A percentile compares a stretch with the other conserved stretches of the same genome.
Conservation (phyloP, 2,329 filamentous ascomycete species). For the Emmonsiellopsis sp. region DNA sequence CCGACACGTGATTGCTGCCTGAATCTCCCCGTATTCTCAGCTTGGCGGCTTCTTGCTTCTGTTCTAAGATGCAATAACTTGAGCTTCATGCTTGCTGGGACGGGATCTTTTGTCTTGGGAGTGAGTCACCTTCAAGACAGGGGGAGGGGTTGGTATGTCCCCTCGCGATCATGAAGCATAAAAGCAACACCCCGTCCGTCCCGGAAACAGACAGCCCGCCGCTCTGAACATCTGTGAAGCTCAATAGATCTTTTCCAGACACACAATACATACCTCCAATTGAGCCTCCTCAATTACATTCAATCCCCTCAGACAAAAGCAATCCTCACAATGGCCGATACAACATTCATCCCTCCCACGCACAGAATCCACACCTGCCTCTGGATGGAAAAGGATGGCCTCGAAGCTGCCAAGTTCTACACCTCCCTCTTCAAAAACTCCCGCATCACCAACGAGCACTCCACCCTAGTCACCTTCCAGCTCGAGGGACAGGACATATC, state of each 20-base stretch:
- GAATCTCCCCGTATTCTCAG: background rate
- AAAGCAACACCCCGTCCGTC: background rate
- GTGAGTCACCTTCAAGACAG: background rate
- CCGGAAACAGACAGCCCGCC: background rate
- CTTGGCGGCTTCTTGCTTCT: background rate
- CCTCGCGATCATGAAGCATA: background rate
- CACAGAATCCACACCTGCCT: slow-evolving; percentile 15
- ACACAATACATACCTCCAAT: background rate
- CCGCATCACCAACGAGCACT: slow-evolving; percentile 21
- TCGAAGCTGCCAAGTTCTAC: slow-evolving; percentile 17
- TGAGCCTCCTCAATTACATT: background rate
- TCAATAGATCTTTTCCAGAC: too few relatives aligned
- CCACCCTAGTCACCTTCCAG: slow-evolving; percentile 28
- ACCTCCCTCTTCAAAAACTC: slow-evolving; percentile 16
- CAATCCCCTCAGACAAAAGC: background rate
- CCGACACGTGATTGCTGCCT: slow-evolving; percentile 1
- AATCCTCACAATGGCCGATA: background rate
- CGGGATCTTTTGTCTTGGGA: background rate
- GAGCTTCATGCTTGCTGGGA: background rate
- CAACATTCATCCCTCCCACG: background rate
- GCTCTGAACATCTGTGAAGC: too few relatives aligned
- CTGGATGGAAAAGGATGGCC: slow-evolving; percentile 16
- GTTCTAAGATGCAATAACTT: background rate
- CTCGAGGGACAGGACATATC: slow-evolving; percentile 33
- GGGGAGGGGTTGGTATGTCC: too few relatives aligned